Evolutionary conservation across 805 yeast species (phyloP).

Genomic region (Peterozyma xylosa): DNA sequence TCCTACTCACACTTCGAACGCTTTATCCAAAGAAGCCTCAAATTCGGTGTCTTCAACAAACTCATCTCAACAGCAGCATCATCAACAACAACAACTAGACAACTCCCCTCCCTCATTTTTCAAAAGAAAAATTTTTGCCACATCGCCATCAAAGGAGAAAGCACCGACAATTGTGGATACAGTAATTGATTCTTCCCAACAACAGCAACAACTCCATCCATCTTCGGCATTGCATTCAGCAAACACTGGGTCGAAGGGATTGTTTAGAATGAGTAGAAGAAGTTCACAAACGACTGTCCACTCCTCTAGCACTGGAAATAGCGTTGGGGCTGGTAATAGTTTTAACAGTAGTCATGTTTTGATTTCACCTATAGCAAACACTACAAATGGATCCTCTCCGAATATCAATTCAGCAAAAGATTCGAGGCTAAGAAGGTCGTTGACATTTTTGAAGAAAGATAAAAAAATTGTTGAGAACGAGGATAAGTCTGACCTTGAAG

Average conservation of each 20-base stretch:
- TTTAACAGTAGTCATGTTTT: neutral
- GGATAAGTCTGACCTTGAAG: neutral
- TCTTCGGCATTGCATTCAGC: no score
- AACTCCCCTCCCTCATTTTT: conserved; percentile 3
- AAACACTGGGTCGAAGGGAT: neutral
- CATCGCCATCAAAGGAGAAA: conserved; percentile 6
- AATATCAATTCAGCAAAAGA: neutral
- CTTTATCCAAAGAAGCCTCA: conserved; percentile 3
- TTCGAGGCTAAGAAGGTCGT: neutral
- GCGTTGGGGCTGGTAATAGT: neutral
- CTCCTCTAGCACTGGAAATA: conserved; percentile 1
- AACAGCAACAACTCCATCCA: no score
- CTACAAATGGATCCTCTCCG: neutral
- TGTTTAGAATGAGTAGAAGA: conserved; percentile 5
- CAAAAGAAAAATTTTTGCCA: conserved; percentile 3
- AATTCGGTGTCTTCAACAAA: neutral
- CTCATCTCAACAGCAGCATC: neutral
- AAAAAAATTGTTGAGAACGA: neutral
- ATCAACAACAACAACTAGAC: neutral
- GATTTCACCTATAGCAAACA: neutral
- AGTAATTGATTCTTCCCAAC: conserved; percentile 1
- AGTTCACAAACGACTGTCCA: conserved; percentile 1
- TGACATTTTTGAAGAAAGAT: neutral
- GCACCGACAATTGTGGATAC: conserved; percentile 1
- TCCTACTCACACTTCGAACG: conserved; percentile 3